Percentiles rank a stretch among this genome's conserved stretches.
Conservation (phyloP, 306 rosid genomes). For the Prunus fruticosa region DNA sequence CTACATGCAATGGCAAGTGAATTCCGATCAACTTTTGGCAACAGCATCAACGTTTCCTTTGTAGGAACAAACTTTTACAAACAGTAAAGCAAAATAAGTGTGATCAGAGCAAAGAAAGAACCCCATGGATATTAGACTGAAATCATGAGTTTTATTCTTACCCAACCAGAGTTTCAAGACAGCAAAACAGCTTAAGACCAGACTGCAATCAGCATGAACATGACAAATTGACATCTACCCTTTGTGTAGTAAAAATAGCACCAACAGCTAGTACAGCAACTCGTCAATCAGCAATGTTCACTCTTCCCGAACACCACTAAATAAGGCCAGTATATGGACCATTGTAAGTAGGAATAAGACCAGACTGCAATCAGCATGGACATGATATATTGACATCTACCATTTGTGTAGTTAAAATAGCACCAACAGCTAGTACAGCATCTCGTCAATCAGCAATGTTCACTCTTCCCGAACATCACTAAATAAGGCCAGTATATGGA, state of each 20-base stretch:
- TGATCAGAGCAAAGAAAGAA: conserved; percentile 15
- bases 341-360: conserved; percentile 22
- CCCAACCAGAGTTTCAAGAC: conserved; percentile 38
- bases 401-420: conserved; percentile 31
- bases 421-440: conserved; percentile 49
- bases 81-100: conserved; percentile 23
- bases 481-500: conserved; percentile 39
- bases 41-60: conserved; percentile 36
- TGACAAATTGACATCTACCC: conserved; percentile 38
- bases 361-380: conserved; percentile 38
- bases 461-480: conserved; percentile 47
- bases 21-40: conserved; percentile 25
- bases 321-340: conserved; percentile 28
- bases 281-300: conserved; percentile 40
- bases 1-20: conserved; percentile 28
- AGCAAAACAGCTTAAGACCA: conserved; percentile 27
- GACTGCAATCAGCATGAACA: conserved; percentile 41
- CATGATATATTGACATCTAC: conserved; percentile 32
- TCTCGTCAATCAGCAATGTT: conserved; percentile 44
- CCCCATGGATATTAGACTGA: conserved; percentile 25
- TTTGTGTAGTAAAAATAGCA: conserved; percentile 32
- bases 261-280: conserved; percentile 45
- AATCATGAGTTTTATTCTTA: conserved; percentile 34
- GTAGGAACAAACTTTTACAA: conserved; percentile 35
- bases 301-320: conserved; percentile 45